A percentile compares a stretch with the other conserved stretches of the same genome.
These are phyloP conservation scores for Cryphonectria carpinicola DNA, from an alignment of 2,329 filamentous ascomycete species.

Conservation along the genomic window DNA sequence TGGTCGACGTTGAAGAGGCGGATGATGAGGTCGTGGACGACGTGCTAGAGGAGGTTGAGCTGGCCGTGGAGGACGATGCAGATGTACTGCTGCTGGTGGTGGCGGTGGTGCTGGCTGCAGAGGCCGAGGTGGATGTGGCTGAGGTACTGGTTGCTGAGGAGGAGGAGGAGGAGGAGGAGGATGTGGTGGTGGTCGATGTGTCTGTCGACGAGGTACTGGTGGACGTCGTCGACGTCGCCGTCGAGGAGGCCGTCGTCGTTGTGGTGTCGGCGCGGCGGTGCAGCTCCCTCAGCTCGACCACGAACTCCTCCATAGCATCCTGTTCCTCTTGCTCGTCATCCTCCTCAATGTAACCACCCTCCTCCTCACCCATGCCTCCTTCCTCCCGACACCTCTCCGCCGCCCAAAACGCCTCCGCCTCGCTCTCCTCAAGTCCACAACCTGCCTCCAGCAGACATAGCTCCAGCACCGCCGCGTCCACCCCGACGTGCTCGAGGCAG, in stretches of 20 bases:
- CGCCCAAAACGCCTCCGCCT: constrained; percentile 4
- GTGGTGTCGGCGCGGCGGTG: constrained; percentile 1
- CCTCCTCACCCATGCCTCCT: background rate
- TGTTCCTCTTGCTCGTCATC: background rate
- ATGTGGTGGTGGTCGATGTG: background rate
- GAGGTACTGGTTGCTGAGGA: constrained; percentile 3
- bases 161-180: background rate
- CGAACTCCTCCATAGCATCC: background rate
- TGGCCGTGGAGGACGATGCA: constrained; percentile 1
- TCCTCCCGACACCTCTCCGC: constrained; percentile 7
- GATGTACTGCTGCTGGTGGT: background rate
- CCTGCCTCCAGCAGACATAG: constrained; percentile 12
- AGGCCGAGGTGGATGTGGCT: background rate
- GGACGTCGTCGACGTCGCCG: background rate
- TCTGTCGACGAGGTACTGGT: background rate
- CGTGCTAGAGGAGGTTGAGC: constrained; percentile 16
- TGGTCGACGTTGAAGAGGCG: constrained; percentile 3
- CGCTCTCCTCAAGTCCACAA: constrained; percentile 2
- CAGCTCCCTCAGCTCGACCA: constrained; percentile 13
- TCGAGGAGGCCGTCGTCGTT: background rate
- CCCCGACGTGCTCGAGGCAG: constrained; percentile 7
- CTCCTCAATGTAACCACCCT: background rate
- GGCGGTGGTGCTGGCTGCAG: background rate
- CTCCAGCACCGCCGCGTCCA: background rate
- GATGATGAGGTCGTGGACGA: constrained; percentile 13